Conservation (phyloP, 768 basidiomycete species). For the Amyloporia xantha region DNA sequence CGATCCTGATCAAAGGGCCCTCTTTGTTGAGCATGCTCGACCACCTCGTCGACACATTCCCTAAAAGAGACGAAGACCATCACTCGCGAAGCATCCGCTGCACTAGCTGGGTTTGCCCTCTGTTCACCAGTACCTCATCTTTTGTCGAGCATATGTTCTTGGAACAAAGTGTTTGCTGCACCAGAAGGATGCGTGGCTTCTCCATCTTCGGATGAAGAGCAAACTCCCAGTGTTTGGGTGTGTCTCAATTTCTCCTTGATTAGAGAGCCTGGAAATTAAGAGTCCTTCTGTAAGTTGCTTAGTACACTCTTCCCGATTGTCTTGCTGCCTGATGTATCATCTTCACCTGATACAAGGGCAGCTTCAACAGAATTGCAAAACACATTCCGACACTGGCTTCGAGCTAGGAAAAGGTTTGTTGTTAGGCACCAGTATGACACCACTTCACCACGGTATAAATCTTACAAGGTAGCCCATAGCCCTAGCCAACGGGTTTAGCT, state of each 20-base stretch:
- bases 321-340: constrained; percentile 37
- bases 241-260: constrained; percentile 61
- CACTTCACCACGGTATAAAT: constrained; percentile 3
- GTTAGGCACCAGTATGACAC: constrained; percentile 6
- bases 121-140: constrained; percentile 23
- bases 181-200: constrained; percentile 60
- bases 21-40: constrained; percentile 71
- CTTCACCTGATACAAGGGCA: constrained; percentile 36
- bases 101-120: constrained; percentile 6
- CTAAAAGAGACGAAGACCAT: constrained; percentile 96
- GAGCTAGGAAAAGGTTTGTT: constrained; percentile 40
- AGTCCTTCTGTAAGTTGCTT: constrained; percentile 36
- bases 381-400: constrained; percentile 82
- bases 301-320: constrained; percentile 28
- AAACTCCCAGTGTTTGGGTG: constrained; percentile 48
- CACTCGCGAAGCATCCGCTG: constrained; percentile 52
- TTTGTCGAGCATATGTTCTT: constrained; percentile 38
- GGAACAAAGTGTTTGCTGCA: constrained; percentile 87
- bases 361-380: constrained; percentile 55
- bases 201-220: constrained; percentile 90
- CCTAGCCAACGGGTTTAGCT: constrained; percentile 57
- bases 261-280: constrained; percentile 57
- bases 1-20: constrained; percentile 70
- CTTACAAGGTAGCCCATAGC: constrained; percentile 86
- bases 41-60: constrained; percentile 87